phyloP scores from a whole-genome alignment of 495 filamentous ascomycete species.

The Aspergillus bertholletiae region DNA sequence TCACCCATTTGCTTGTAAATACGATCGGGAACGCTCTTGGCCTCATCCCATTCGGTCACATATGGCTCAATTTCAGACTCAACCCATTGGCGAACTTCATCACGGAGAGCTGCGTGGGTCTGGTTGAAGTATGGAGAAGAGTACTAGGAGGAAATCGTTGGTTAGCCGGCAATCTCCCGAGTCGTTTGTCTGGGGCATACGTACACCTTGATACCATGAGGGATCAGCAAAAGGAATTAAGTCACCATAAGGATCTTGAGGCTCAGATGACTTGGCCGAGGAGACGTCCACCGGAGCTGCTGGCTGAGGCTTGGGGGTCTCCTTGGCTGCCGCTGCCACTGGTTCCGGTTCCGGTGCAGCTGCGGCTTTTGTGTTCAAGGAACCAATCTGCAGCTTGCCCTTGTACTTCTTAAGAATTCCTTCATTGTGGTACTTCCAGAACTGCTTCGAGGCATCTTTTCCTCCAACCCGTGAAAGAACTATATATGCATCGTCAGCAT shows the following conservation, averaged over 20 bases:
- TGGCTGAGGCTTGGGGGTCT: conserved; percentile 50
- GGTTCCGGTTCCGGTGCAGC: conserved; percentile 49
- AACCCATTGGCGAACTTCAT: conserved; percentile 88
- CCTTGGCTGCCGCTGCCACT: conserved; percentile 50
- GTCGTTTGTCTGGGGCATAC: conserved; percentile 27
- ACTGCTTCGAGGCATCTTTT: conserved; percentile 96
- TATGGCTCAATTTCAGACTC: conserved; percentile 85
- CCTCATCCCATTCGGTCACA: conserved; percentile 95
- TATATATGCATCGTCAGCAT: conserved; percentile 29
- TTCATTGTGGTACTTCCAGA: conserved; percentile 99
- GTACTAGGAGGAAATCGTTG: conserved; percentile 51
- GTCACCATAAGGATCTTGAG: conserved; percentile 80
- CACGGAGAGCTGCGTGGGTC: conserved; percentile 83
- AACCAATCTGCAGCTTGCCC: conserved; percentile 80
- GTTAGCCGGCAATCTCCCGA: conserved; percentile 5
- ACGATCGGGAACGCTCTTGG: conserved; percentile 75
- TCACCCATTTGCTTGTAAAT: conserved; percentile 97
- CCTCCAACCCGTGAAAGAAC: conserved; percentile 88
- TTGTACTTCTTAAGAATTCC: conserved; percentile 95
- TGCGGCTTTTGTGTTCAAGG: conserved; percentile 71
- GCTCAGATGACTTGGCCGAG: conserved; percentile 48
- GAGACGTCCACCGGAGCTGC: conserved; percentile 47
- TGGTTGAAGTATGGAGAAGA: conserved; percentile 96
- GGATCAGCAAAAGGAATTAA: conserved; percentile 91
- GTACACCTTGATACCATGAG: conserved; percentile 91